These are phyloP conservation scores for Exophiala aquamarina DNA, from an alignment of 2,329 filamentous ascomycete genomes.

Conservation along the genomic window DNA sequence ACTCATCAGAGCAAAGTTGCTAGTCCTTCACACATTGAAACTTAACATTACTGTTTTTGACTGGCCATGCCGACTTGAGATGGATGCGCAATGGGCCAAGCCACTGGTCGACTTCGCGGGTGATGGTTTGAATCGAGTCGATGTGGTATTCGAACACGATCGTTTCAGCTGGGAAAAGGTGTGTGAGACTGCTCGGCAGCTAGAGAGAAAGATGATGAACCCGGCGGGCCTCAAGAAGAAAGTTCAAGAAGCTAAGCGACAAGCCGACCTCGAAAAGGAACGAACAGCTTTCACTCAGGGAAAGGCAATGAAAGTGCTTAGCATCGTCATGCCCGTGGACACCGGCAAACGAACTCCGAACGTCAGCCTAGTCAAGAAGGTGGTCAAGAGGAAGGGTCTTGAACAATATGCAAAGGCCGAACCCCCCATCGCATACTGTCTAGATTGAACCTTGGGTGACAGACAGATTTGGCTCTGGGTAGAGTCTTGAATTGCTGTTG, in stretches of 20 bases:
- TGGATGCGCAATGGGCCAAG: conserved; percentile 17
- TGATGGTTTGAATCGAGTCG: conserved; percentile 20
- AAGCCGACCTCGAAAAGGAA: conserved; percentile 18
- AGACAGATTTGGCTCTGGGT: too few species aligned
- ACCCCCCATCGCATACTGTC: conserved; percentile 15
- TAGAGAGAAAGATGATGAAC: conserved; percentile 27
- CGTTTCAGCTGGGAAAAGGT: conserved; percentile 17
- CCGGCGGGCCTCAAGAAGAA: conserved; percentile 21
- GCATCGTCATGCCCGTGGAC: conserved; percentile 13
- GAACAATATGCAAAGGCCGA: conserved; percentile 17
- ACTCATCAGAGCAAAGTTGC: conserved; percentile 18
- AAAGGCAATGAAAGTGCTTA: conserved; percentile 28
- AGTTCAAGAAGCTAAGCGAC: conserved; percentile 10
- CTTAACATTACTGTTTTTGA: conserved; percentile 23
- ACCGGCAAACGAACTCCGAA: conserved; percentile 1
- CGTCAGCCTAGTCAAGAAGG: conserved; percentile 15
- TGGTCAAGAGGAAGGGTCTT: conserved; percentile 21
- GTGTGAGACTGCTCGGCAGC: conserved; percentile 8
- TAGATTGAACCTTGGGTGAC: too few species aligned
- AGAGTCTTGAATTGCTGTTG: too few species aligned
- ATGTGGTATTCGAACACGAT: conserved; percentile 20
- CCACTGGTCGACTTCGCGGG: conserved; percentile 18
- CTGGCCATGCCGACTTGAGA: conserved; percentile 26
- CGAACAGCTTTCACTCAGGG: conserved; percentile 13
- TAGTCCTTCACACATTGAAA: conserved; percentile 15